A percentile compares a stretch with the other conserved stretches of the same genome.
phyloP scores from a whole-genome alignment of 306 rosid genomes.

The Dryas alaskensis region DNA sequence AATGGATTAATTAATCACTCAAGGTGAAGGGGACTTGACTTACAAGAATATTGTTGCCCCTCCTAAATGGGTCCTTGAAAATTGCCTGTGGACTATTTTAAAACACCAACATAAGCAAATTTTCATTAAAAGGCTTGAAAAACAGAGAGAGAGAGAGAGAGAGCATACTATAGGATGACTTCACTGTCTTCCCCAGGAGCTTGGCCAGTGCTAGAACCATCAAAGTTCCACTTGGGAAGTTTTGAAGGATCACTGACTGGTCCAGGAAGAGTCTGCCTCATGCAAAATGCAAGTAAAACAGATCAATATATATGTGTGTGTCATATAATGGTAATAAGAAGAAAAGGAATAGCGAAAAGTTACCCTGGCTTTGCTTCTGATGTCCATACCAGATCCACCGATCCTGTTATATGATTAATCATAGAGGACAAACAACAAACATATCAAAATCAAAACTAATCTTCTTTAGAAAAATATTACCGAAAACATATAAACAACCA shows the following conservation, averaged over 20 bases:
- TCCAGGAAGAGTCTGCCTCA: conserved; percentile 51
- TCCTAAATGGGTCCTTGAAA: conserved; percentile 67
- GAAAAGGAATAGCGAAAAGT: not conserved
- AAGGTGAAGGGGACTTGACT: conserved; percentile 25
- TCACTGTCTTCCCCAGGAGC: conserved; percentile 73
- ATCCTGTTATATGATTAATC: conserved; percentile 38
- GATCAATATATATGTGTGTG: not conserved
- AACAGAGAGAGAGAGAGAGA: not conserved
- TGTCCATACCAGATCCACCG: conserved; percentile 70
- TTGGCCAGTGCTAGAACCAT: conserved; percentile 71
- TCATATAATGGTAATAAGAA: not conserved
- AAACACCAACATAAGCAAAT: not conserved
- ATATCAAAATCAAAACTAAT: not conserved
- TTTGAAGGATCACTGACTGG: conserved; percentile 58
- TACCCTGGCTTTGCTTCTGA: conserved; percentile 75
- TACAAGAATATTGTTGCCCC: conserved; percentile 60
- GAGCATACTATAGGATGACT: conserved; percentile 58
- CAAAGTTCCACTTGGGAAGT: conserved; percentile 66
- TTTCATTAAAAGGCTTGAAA: not conserved
- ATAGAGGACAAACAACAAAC: not conserved
- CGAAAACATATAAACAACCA: not conserved
- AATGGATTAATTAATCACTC: not conserved
- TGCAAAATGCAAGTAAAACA: not conserved
- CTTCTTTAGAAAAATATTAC: not conserved
- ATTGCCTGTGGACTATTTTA: conserved; percentile 57